These are phyloP conservation scores for Aspergillus baeticus DNA, from an alignment of 495 filamentous ascomycete genomes.

Conservation along the genomic window DNA sequence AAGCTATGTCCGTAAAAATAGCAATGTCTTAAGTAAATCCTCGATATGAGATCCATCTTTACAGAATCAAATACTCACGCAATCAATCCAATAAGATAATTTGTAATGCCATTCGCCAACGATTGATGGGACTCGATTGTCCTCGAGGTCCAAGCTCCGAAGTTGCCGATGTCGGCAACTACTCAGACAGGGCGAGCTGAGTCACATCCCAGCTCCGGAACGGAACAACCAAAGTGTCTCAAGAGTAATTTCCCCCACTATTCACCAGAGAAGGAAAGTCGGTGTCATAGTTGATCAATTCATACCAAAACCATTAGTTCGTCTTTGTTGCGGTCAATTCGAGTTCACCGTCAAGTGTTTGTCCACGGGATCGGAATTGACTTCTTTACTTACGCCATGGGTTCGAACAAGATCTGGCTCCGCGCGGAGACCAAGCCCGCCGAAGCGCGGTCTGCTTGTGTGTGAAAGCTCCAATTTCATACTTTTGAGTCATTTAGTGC, in stretches of 20 bases:
- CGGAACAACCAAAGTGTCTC: slow-evolving; percentile 29
- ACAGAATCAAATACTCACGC: too few relatives aligned
- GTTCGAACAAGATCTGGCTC: slow-evolving; percentile 47
- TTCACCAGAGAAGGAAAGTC: slow-evolving; percentile 26
- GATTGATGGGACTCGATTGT: too few relatives aligned
- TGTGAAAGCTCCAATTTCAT: slow-evolving; percentile 22
- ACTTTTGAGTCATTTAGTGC: slow-evolving; percentile 9
- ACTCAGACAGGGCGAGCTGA: slow-evolving; percentile 21
- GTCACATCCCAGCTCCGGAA: slow-evolving; percentile 30
- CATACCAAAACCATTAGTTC: slow-evolving; percentile 4
- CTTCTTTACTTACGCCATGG: slow-evolving; percentile 27
- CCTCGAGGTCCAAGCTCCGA: too few relatives aligned
- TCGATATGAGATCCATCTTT: too few relatives aligned
- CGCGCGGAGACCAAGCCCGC: slow-evolving; percentile 51
- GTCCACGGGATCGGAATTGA: slow-evolving; percentile 7
- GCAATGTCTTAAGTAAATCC: background rate
- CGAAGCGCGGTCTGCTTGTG: slow-evolving; percentile 48
- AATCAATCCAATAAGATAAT: too few relatives aligned
- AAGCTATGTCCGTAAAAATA: background rate
- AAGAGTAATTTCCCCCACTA: slow-evolving; percentile 29
- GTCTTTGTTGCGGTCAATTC: slow-evolving; percentile 12
- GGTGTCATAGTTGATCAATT: slow-evolving; percentile 28
- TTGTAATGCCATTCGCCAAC: too few relatives aligned
- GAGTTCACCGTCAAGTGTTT: background rate
- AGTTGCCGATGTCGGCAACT: slow-evolving; percentile 20